phyloP scores from a whole-genome alignment of 106 monocot genomes.

The Ottelia alismoides region DNA sequence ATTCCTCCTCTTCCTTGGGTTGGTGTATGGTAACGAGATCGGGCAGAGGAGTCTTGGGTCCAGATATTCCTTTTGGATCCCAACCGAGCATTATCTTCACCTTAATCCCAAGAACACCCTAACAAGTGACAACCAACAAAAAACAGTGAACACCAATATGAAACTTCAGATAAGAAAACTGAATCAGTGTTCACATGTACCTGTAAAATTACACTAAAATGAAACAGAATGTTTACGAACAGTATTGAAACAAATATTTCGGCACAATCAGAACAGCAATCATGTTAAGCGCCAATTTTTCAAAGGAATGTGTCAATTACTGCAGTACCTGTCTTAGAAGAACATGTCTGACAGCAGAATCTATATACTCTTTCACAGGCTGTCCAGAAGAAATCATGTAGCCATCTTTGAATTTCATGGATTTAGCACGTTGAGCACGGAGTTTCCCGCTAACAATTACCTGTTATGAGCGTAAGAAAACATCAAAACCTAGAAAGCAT shows the following conservation, averaged over 20 bases:
- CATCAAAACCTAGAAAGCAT: not conserved
- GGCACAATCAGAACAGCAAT: not conserved
- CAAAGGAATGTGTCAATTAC: not conserved
- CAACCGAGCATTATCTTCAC: conserved; percentile 28
- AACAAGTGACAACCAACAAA: not conserved
- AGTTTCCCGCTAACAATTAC: conserved; percentile 29
- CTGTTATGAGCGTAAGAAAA: not conserved
- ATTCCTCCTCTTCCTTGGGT: conserved; percentile 25
- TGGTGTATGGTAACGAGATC: conserved; percentile 17
- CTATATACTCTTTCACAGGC: conserved; percentile 26
- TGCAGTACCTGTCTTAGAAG: conserved; percentile 20
- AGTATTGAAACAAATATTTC: not conserved
- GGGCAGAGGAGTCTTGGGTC: conserved; percentile 20
- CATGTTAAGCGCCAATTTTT: not conserved
- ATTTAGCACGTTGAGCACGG: conserved; percentile 23
- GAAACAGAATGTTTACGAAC: not conserved
- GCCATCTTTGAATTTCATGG: conserved; percentile 28
- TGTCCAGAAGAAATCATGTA: conserved; percentile 31
- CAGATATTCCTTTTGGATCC: conserved; percentile 21
- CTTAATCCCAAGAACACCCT: conserved; percentile 26
- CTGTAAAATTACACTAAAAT: not conserved
- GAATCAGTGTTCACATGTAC: not conserved
- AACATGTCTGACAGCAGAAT: conserved; percentile 24
- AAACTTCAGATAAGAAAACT: not conserved
- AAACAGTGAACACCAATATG: not conserved